phyloP scores from a whole-genome alignment of 2,329 filamentous ascomycete genomes.

The Trichoderma atrobrunneum region DNA sequence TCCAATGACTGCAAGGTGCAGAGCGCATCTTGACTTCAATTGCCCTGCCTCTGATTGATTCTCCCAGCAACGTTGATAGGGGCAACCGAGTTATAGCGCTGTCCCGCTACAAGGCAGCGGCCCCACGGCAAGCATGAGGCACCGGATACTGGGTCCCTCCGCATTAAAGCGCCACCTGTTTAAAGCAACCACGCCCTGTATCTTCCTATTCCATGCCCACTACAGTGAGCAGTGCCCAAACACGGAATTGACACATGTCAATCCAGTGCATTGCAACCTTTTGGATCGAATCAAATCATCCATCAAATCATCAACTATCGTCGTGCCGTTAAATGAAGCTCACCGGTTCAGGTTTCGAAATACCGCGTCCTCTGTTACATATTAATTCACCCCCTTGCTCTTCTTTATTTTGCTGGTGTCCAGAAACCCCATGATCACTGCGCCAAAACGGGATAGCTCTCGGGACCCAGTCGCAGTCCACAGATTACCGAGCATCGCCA shows the following conservation, averaged over 20 bases:
- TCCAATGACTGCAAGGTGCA: not conserved
- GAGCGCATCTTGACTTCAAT: not conserved
- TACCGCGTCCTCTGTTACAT: not conserved
- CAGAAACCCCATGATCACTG: slow-evolving; percentile 4
- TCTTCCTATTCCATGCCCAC: not conserved
- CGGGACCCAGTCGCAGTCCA: slow-evolving; percentile 12
- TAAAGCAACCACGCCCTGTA: not conserved
- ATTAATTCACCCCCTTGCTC: not conserved
- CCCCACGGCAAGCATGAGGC: not conserved
- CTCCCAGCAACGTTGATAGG: not conserved
- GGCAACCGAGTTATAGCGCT: slow-evolving; percentile 5
- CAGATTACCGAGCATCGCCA: slow-evolving; percentile 18
- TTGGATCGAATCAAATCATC: not conserved
- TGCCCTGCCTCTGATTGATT: not conserved
- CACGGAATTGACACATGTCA: not conserved
- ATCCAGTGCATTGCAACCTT: not conserved
- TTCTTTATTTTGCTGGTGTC: not conserved
- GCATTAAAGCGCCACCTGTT: not conserved
- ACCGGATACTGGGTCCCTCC: slow-evolving; percentile 3
- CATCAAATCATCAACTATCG: not conserved
- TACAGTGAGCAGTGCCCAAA: not conserved
- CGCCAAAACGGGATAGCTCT: slow-evolving; percentile 15
- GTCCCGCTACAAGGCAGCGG: slow-evolving; percentile 3
- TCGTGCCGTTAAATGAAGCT: not conserved
- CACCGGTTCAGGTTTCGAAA: not conserved